Percentiles rank a stretch among this genome's conserved stretches.
phyloP scores from a whole-genome alignment of 495 filamentous ascomycete species.

The Tuber indicum region DNA sequence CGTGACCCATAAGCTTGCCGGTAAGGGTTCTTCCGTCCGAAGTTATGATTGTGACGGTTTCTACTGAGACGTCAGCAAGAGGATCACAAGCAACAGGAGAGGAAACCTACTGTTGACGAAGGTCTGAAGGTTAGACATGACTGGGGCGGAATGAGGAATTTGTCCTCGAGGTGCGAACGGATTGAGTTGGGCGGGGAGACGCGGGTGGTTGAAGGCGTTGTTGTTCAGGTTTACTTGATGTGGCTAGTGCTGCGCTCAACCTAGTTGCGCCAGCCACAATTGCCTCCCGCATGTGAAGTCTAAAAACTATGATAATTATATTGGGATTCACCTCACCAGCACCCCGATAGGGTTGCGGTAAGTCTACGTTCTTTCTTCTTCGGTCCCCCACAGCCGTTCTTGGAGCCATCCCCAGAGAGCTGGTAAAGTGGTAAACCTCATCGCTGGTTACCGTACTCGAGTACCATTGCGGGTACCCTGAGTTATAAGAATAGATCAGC shows the following conservation, averaged over 20 bases:
- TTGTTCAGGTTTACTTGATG: neutral
- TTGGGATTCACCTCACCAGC: too few species aligned
- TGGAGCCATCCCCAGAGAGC: neutral
- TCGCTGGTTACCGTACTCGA: neutral
- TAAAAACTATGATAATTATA: too few species aligned
- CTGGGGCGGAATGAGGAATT: neutral
- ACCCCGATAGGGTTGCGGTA: too few species aligned
- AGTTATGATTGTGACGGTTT: conserved; percentile 85
- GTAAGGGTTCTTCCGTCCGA: conserved; percentile 84
- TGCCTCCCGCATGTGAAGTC: too few species aligned
- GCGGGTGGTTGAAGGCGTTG: neutral
- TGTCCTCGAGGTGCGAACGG: neutral
- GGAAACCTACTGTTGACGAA: conserved; percentile 59
- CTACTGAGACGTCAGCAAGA: conserved; percentile 47
- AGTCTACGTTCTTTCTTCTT: neutral
- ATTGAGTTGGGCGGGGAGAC: neutral
- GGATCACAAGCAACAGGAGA: conserved; percentile 8
- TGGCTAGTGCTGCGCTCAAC: neutral
- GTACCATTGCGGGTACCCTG: neutral
- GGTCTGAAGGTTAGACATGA: conserved; percentile 57
- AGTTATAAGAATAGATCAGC: neutral
- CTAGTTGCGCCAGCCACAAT: neutral
- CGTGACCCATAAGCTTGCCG: conserved; percentile 76
- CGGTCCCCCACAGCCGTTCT: neutral
- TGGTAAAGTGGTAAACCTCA: neutral